A percentile compares a stretch with the other conserved stretches of the same genome.
Evolutionary conservation across 371 early-diverging fungal genomes (phyloP).

Genomic region (Neoconidiobolus thromboides): DNA sequence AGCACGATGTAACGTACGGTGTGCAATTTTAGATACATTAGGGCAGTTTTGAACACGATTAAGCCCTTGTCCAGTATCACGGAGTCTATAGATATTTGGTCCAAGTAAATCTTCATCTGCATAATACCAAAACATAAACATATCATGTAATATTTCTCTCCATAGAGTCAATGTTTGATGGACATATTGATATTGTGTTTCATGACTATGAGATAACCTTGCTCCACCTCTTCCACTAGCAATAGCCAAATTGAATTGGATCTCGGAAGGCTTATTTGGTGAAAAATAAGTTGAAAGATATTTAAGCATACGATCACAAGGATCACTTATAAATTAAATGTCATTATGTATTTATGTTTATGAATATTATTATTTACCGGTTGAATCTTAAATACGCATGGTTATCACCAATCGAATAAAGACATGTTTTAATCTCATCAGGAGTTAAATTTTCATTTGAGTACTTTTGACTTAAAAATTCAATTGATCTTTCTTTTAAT

Average conservation of each 20-base stretch:
- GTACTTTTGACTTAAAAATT: conserved; percentile 58
- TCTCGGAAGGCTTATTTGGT: conserved; percentile 28
- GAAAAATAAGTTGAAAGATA: conserved; percentile 47
- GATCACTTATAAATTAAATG: conserved; percentile 31
- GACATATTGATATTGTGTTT: conserved; percentile 83
- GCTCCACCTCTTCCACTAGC: conserved; percentile 64
- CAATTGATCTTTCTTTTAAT: conserved; percentile 80
- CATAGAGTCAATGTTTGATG: conserved; percentile 83
- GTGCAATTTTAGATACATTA: conserved; percentile 63
- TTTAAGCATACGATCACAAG: conserved; percentile 79
- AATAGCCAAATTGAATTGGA: conserved; percentile 60
- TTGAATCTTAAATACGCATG: conserved; percentile 76
- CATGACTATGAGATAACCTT: conserved; percentile 77
- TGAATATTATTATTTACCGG: conserved; percentile 22
- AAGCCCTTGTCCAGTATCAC: conserved; percentile 92
- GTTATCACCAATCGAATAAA: conserved; percentile 91
- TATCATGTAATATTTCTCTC: conserved; percentile 87
- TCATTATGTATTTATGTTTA: background rate
- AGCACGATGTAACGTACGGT: conserved; percentile 69
- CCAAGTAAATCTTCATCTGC: conserved; percentile 75
- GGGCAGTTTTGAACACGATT: conserved; percentile 75
- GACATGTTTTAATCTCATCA: conserved; percentile 67
- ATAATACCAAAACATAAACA: conserved; percentile 87
- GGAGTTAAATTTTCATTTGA: conserved; percentile 23
- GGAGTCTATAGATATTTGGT: conserved; percentile 56